Base-by-base conservation (phyloP, 2,329 filamentous ascomycete species). In the Periglandula ipomoeae region DNA sequence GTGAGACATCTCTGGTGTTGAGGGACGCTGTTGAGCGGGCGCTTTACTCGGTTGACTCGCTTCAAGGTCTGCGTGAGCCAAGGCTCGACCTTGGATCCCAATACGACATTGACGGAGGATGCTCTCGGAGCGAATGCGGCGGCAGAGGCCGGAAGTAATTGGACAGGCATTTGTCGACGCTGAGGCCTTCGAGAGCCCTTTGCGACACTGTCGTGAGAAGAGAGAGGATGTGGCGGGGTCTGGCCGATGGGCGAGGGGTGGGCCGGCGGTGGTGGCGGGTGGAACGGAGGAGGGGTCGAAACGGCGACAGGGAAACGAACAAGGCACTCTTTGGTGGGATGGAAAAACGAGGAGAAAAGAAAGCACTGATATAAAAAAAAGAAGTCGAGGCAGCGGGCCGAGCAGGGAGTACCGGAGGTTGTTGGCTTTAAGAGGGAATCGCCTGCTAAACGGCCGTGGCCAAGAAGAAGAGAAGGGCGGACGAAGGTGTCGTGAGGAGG, bases 31-130 rank as follows among this genome's bases (percentile, higher is more conserved):
- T 98, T 98, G 69, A 97, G 80, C 53, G 93, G 91, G 60, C 93
- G 87, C 80, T 97, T 98, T 61, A 96, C 83, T 58, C 87, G 82
- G 77, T 95, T 97, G 73, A 96, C 89, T 67, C 93, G 84, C 79
- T 97, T 97, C 61, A 98, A 77, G 10, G 90, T 95, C 65, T 90
- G 87, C 32, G 93, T 98, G 69, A 97, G 79, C 93, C 93, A 98
- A 52, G 89, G 87, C 72, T 96, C 90, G 62, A 94, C 82, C 74
- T 93, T 95, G 65, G 85, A 85, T 63, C 84, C 87, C 61, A 98
- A 76, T 52, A 98, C 93, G 58, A 98, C 88, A 66, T 94, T 97
- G 68, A 95, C 91, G 23, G 88, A 89, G 44, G 89, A 89, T 51
- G 81, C 79, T 62, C 93, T 82, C 59, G 91, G 91, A 60, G 91